These are phyloP conservation scores for Nicotiana attenuata DNA, from an alignment of 257 asterid species.

Conservation along the genomic window DNA sequence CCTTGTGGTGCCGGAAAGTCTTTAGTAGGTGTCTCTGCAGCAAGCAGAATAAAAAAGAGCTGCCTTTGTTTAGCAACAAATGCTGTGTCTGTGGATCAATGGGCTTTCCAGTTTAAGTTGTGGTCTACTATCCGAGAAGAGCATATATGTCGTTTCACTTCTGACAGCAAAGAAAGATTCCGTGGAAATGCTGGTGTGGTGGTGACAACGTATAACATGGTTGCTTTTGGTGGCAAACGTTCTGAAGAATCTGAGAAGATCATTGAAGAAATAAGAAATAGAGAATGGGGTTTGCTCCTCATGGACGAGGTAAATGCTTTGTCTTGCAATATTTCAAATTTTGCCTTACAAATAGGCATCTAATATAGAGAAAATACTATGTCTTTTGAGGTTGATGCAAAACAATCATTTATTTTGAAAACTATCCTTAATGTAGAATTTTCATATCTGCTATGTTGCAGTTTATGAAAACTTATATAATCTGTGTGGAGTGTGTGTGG, in stretches of 20 bases:
- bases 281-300: conserved; percentile 98
- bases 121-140: conserved; percentile 98
- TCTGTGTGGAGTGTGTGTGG: not conserved
- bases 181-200: conserved; percentile 99
- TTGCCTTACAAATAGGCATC: not conserved
- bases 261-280: conserved; percentile 90
- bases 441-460: not conserved
- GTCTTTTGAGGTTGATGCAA: not conserved
- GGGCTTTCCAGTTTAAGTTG: conserved; percentile 97
- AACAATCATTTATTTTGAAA: not conserved
- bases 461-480: conserved; percentile 3
- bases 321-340: not conserved
- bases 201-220: conserved; percentile 97
- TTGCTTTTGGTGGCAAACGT: conserved; percentile 97
- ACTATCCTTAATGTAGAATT: not conserved
- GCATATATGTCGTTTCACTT: conserved; percentile 93
- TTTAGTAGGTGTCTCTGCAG: conserved; percentile 98
- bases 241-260: conserved; percentile 99
- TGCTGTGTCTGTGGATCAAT: conserved; percentile 98
- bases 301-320: conserved; percentile 77
- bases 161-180: conserved; percentile 97
- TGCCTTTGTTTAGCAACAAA: conserved; percentile 99
- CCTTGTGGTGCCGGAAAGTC: conserved; percentile 99
- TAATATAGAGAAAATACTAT: too few relatives aligned
- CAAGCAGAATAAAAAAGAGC: conserved; percentile 86